These are phyloP conservation scores for Carex scoparia DNA, from an alignment of 176 grass and related monocot genomes.

Conservation along the genomic window DNA sequence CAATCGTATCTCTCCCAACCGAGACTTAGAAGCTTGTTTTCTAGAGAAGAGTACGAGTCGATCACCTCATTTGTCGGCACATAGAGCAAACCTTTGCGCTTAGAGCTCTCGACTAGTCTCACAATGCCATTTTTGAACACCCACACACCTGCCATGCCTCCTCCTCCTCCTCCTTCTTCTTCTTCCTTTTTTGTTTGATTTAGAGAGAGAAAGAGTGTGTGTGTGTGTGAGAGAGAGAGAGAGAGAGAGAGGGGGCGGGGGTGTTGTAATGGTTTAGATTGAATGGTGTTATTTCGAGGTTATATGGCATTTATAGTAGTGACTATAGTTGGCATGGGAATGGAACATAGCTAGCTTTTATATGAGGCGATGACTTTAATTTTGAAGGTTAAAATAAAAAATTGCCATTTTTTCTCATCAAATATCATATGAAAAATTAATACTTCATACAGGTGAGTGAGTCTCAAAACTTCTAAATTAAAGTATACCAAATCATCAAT, in stretches of 20 bases:
- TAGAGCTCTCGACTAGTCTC: constrained; percentile 63
- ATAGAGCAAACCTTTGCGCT: constrained; percentile 69
- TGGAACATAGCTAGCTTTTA: neutral
- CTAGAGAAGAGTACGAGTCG: constrained; percentile 53
- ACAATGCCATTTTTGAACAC: constrained; percentile 89
- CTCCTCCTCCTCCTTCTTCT: no score
- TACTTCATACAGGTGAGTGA: no score
- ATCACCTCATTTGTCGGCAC: constrained; percentile 63
- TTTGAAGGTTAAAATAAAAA: neutral
- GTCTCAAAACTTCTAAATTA: no score
- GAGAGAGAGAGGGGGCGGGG: neutral
- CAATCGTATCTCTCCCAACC: constrained; percentile 86
- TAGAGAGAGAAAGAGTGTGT: neutral
- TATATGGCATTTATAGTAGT: neutral
- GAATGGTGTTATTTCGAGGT: neutral
- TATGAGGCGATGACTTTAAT: neutral
- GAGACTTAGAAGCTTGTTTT: constrained; percentile 58
- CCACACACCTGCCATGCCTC: constrained; percentile 73
- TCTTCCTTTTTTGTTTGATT: neutral
- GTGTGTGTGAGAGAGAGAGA: neutral
- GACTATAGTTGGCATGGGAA: neutral
- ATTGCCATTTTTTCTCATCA: neutral
- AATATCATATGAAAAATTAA: neutral
- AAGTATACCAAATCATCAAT: no score
- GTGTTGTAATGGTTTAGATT: neutral